Evolutionary conservation across 768 basidiomycete genomes (phyloP).

Genomic region (Hericium alpestre): DNA sequence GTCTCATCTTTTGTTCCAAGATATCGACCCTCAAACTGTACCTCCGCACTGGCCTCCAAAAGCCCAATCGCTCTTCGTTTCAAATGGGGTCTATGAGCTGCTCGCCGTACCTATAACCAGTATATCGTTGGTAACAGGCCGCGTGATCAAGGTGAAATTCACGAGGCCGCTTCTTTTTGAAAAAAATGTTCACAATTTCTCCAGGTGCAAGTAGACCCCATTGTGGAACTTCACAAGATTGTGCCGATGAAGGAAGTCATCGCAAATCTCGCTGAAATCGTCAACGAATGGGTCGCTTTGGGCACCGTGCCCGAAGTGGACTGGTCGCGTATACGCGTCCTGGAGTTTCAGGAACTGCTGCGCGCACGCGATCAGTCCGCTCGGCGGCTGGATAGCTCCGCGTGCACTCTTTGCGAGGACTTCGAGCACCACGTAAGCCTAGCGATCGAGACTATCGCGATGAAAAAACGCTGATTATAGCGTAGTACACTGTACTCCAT

Average conservation of each 20-base stretch:
- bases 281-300: slow-evolving; percentile 45
- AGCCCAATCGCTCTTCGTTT: slow-evolving; percentile 34
- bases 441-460: slow-evolving; percentile 2
- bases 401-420: slow-evolving; percentile 50
- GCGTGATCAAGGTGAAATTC: slow-evolving; percentile 51
- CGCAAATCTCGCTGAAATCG: slow-evolving; percentile 35
- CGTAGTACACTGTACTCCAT: slow-evolving; percentile 70
- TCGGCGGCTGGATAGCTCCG: slow-evolving; percentile 29
- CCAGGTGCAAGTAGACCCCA: slow-evolving; percentile 61
- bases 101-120: slow-evolving; percentile 55
- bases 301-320: slow-evolving; percentile 61
- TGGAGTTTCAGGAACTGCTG: slow-evolving; percentile 86
- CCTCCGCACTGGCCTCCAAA: slow-evolving; percentile 73
- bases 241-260: slow-evolving; percentile 50
- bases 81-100: slow-evolving; percentile 58
- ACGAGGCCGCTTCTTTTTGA: not conserved
- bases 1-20: slow-evolving; percentile 24
- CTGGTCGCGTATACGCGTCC: slow-evolving; percentile 70
- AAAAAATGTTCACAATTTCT: not conserved
- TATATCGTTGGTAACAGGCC: slow-evolving; percentile 64
- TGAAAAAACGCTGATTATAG: not conserved
- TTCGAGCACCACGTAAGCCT: slow-evolving; percentile 68
- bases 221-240: slow-evolving; percentile 57
- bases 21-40: slow-evolving; percentile 43
- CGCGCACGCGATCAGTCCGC: slow-evolving; percentile 43